These are phyloP conservation scores for Dendrothele bispora DNA, from an alignment of 768 basidiomycete genomes.

Conservation along the genomic window DNA sequence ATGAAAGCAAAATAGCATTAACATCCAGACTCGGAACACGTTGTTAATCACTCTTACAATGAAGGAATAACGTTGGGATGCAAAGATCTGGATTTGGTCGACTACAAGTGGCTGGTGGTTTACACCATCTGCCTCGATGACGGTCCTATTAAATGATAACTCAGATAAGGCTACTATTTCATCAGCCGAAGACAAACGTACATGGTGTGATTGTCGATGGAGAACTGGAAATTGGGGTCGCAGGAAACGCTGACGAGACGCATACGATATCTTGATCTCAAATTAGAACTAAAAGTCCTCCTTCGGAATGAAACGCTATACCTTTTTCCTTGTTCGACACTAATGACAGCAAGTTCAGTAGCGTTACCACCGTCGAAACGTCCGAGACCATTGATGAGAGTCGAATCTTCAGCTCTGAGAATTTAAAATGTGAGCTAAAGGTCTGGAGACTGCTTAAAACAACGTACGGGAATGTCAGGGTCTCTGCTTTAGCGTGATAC, in stretches of 20 bases:
- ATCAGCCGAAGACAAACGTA: conserved; percentile 27
- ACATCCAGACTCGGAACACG: neutral
- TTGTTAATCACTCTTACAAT: conserved; percentile 19
- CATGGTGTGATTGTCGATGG: conserved; percentile 14
- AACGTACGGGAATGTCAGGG: conserved; percentile 5
- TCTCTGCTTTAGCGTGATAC: conserved; percentile 25
- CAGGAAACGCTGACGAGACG: conserved; percentile 10
- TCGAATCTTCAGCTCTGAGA: conserved; percentile 28
- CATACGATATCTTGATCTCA: conserved; percentile 1
- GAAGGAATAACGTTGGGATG: conserved; percentile 41
- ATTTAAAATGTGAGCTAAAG: neutral
- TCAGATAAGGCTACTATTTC: conserved; percentile 31
- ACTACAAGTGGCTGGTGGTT: conserved; percentile 30
- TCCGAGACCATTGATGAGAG: conserved; percentile 20
- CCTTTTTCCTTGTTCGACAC: conserved; percentile 9
- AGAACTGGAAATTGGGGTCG: conserved; percentile 10
- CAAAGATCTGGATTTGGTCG: conserved; percentile 36
- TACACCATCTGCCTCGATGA: conserved; percentile 48
- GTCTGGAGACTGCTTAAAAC: neutral
- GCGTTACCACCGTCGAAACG: conserved; percentile 9
- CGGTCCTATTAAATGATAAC: conserved; percentile 30
- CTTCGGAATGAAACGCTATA: neutral
- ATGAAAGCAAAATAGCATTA: conserved; percentile 19
- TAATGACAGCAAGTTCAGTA: conserved; percentile 11
- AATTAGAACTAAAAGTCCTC: neutral